Evolutionary conservation across 176 grass and related monocot genomes (phyloP).

Genomic region (Alloteropsis semialata): DNA sequence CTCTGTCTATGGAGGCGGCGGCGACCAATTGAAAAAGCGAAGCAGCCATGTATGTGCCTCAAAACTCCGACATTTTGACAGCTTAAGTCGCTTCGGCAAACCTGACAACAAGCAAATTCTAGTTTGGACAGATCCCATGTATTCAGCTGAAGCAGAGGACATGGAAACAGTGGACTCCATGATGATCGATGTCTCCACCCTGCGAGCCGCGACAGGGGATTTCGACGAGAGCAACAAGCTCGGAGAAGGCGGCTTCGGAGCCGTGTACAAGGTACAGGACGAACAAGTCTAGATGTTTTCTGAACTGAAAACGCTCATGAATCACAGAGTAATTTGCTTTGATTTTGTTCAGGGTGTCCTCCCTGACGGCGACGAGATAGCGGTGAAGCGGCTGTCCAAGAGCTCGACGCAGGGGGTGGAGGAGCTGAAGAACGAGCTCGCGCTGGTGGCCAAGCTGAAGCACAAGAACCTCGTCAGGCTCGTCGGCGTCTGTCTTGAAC

Average conservation of each 20-base stretch:
- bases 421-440: conserved; percentile 37
- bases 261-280: conserved; percentile 57
- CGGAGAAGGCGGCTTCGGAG: conserved; percentile 40
- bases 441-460: conserved; percentile 16
- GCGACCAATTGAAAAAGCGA: neutral
- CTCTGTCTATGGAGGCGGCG: conserved; percentile 12
- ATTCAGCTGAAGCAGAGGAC: neutral
- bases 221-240: conserved; percentile 51
- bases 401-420: conserved; percentile 13
- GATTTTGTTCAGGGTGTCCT: neutral
- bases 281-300: too few relatives aligned
- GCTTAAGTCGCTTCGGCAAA: neutral
- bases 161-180: conserved; percentile 26
- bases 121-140: conserved; percentile 7
- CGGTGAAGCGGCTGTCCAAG: conserved; percentile 19
- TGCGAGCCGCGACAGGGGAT: conserved; percentile 27
- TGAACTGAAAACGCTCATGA: neutral
- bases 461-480: conserved; percentile 41
- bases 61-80: neutral
- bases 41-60: neutral
- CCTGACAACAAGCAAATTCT: neutral
- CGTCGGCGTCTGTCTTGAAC: conserved; percentile 23
- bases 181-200: conserved; percentile 36
- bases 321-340: neutral
- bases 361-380: conserved; percentile 16